These are phyloP conservation scores for Russula emetica DNA, from an alignment of 768 basidiomycete species.

Conservation along the genomic window DNA sequence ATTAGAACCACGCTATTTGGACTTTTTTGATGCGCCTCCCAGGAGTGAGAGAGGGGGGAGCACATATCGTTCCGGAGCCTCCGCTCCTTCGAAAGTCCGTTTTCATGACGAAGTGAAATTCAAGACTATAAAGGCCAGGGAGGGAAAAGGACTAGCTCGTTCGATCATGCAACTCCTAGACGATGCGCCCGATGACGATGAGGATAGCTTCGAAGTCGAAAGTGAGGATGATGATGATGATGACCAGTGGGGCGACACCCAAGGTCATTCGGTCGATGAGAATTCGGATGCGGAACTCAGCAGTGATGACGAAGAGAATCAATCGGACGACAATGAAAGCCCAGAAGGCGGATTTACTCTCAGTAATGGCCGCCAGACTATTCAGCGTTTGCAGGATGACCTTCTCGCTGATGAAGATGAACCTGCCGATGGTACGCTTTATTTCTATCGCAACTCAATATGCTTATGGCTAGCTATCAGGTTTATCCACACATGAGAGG, in stretches of 20 bases:
- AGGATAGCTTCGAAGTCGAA: slow-evolving; percentile 28
- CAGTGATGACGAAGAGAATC: slow-evolving; percentile 17
- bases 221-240: slow-evolving; percentile 29
- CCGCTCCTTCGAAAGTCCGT: slow-evolving; percentile 46
- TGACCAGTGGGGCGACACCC: slow-evolving; percentile 9
- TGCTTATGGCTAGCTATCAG: slow-evolving; percentile 33
- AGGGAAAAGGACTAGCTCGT: slow-evolving; percentile 57
- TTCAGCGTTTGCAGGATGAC: slow-evolving; percentile 70
- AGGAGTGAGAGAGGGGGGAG: slow-evolving; percentile 27
- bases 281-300: slow-evolving; percentile 30
- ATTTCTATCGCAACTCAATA: not conserved
- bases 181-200: slow-evolving; percentile 39
- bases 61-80: slow-evolving; percentile 26
- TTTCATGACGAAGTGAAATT: slow-evolving; percentile 80
- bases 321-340: slow-evolving; percentile 24
- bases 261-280: slow-evolving; percentile 23
- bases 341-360: slow-evolving; percentile 34
- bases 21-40: slow-evolving; percentile 62
- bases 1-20: slow-evolving; percentile 62
- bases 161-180: slow-evolving; percentile 41
- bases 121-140: slow-evolving; percentile 70
- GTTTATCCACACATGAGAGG: slow-evolving; percentile 74
- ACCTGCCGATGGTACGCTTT: slow-evolving; percentile 29
- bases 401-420: slow-evolving; percentile 73
- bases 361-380: slow-evolving; percentile 41